Conservation (phyloP, 164 flowering plant genomes). For the Euptelea pleiosperma region DNA sequence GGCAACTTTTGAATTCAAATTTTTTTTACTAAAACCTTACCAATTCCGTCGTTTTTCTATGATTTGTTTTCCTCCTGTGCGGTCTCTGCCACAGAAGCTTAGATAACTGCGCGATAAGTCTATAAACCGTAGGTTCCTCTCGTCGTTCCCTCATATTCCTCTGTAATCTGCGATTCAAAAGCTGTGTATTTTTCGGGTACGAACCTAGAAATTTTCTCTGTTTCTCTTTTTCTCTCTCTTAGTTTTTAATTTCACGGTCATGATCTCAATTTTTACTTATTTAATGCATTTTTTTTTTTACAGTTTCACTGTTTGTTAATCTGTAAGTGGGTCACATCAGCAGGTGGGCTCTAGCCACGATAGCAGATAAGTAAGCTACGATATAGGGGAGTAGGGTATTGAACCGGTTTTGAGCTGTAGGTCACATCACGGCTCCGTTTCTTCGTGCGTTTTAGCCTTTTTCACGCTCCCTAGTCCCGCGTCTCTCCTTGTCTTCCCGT, state of each 20-base stretch:
- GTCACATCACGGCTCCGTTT: conserved; percentile 32
- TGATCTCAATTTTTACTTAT: conserved; percentile 5
- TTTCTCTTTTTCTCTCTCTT: not conserved
- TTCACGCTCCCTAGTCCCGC: not conserved
- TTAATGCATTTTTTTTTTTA: conserved; percentile 8
- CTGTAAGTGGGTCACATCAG: conserved; percentile 77
- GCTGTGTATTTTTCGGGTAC: conserved; percentile 3
- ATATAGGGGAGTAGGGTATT: conserved; percentile 14
- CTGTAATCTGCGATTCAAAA: not conserved
- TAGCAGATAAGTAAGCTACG: too few relatives aligned
- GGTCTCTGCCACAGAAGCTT: conserved; percentile 13
- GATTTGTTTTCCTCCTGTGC: conserved; percentile 1
- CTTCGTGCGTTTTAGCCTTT: conserved; percentile 11
- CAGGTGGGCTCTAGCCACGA: conserved; percentile 30
- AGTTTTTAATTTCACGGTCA: conserved; percentile 4
- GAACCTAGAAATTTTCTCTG: not conserved
- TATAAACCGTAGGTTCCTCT: conserved; percentile 18
- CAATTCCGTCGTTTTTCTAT: conserved; percentile 10
- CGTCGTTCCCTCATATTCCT: conserved; percentile 6
- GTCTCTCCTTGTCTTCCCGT: not conserved
- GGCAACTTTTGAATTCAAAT: conserved; percentile 5
- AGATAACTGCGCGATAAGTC: conserved; percentile 19
- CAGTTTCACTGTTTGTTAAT: conserved; percentile 47
- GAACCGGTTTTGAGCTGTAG: conserved; percentile 1
- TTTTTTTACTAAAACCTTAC: not conserved